Base-by-base conservation (phyloP, 179 eudicot species). In the Spinacia oleracea region DNA sequence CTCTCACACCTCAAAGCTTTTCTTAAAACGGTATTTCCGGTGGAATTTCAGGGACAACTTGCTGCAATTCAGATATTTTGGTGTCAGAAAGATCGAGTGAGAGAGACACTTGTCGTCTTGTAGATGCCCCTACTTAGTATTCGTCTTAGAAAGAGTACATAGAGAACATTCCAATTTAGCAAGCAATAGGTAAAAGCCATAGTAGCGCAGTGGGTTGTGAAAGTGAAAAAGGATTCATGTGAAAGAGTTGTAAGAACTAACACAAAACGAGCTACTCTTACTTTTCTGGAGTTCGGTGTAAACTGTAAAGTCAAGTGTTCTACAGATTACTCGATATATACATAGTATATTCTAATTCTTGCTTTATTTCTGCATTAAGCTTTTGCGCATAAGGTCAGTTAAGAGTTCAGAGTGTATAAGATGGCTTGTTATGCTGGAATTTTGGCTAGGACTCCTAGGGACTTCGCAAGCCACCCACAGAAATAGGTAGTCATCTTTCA, bases 41-140 rank as follows among this genome's bases (percentile, higher is more conserved):
- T 69, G 67, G 35, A 59, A 78, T 78, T 72, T 46, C 77, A 62
- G 72, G 70, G 56, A 79, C 72, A 77, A 27, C 10, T 21, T 58
- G 70, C 23, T 62, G 55, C 35, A 72, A 32, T 63, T 62, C 63
- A 38, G 79, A 43, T 16, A 23, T 53, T 32, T 21, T 73, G 76
- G 18, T 77, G 64, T 68, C 72, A 50, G 70, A 79, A 15, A 4
- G 64, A n/a, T 71, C 31, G 56, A 79, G 71, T 46, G 50, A 60
- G 23, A 59, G 7, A 38, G 42, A 32, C n/a, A n/a, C n/a, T n/a
- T n/a, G n/a, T n/a, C n/a, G n/a, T n/a, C 29, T 12, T 42, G 38
- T 67, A 34, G 35, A 32, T 43, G 23, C 68, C 29, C 75, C 18
- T 16, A 9, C 14, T 29, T 42, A 40, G 10, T 31, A 11, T 58